Evolutionary conservation across 495 filamentous ascomycete genomes (phyloP).

Genomic region (Monascus purpureus): DNA sequence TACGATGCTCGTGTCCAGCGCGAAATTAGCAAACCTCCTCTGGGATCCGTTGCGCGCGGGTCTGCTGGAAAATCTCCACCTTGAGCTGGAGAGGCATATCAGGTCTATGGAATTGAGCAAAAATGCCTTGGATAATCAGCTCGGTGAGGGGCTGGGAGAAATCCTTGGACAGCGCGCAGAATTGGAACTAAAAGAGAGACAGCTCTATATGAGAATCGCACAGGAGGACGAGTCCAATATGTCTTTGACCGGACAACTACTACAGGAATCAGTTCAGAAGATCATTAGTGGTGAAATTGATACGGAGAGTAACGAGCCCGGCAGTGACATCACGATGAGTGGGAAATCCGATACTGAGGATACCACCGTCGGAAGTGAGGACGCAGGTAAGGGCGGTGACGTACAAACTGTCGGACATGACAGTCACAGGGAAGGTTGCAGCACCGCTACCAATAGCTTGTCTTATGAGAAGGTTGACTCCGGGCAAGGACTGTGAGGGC

Average conservation of each 20-base stretch:
- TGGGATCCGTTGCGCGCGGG: slow-evolving; percentile 12
- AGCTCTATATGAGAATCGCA: slow-evolving; percentile 11
- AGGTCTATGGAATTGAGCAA: slow-evolving; percentile 23
- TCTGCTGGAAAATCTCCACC: slow-evolving; percentile 17
- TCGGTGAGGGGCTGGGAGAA: slow-evolving; percentile 11
- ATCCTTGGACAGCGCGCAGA: slow-evolving; percentile 15
- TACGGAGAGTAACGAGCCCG: neutral
- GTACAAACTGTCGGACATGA: neutral
- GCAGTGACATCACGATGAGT: neutral
- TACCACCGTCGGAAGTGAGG: neutral
- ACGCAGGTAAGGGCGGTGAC: neutral
- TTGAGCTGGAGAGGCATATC: slow-evolving; percentile 19
- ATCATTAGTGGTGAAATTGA: slow-evolving; percentile 7
- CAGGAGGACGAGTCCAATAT: slow-evolving; percentile 16
- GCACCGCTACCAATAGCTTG: no score
- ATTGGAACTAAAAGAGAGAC: slow-evolving; percentile 15
- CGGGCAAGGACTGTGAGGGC: no score
- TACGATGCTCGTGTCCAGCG: slow-evolving; percentile 15
- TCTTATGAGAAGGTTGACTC: no score
- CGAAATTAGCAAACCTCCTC: slow-evolving; percentile 13
- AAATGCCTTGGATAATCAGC: slow-evolving; percentile 16
- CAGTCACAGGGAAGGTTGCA: no score
- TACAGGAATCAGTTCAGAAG: slow-evolving; percentile 15
- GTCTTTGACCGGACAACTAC: slow-evolving; percentile 13
- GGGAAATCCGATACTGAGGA: neutral